A percentile compares a stretch with the other conserved stretches of the same genome.
Conservation (phyloP, 2,329 filamentous ascomycete species). For the Alternaria gaisen region DNA sequence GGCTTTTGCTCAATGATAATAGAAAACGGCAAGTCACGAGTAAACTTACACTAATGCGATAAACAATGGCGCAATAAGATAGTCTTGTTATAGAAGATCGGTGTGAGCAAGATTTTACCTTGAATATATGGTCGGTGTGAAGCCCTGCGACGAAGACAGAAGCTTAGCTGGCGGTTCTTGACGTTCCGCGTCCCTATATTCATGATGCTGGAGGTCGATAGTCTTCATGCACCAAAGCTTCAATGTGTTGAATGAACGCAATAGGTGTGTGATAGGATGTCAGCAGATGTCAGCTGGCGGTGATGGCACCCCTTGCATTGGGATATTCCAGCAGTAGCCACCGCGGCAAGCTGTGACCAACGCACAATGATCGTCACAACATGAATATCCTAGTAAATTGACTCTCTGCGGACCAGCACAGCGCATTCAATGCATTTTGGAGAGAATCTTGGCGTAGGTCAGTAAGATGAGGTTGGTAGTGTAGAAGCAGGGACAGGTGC, state of each 20-base stretch:
- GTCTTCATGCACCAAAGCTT: background rate
- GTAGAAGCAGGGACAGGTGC: constrained; percentile 4
- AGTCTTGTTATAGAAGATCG: background rate
- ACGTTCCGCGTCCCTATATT: background rate
- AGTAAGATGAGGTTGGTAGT: constrained; percentile 2
- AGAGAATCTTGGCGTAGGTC: background rate
- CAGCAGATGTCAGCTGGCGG: background rate
- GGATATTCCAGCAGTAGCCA: background rate
- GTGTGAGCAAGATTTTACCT: background rate
- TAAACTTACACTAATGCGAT: background rate
- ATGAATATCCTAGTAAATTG: fast-evolving
- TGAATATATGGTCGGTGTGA: background rate
- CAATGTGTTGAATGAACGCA: background rate
- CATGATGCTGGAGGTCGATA: background rate
- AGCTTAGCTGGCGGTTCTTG: background rate
- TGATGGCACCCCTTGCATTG: background rate
- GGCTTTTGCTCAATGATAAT: background rate
- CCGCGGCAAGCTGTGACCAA: background rate
- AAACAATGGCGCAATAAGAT: background rate
- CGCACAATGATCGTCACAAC: fast-evolving
- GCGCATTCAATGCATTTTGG: background rate
- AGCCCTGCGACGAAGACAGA: background rate
- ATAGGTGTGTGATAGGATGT: background rate
- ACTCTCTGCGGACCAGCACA: fast-evolving
- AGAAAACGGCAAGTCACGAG: background rate